A percentile compares a stretch with the other conserved stretches of the same genome.
These are phyloP conservation scores for Candida patagonica DNA, from an alignment of 805 yeast species.

Conservation along the genomic window DNA sequence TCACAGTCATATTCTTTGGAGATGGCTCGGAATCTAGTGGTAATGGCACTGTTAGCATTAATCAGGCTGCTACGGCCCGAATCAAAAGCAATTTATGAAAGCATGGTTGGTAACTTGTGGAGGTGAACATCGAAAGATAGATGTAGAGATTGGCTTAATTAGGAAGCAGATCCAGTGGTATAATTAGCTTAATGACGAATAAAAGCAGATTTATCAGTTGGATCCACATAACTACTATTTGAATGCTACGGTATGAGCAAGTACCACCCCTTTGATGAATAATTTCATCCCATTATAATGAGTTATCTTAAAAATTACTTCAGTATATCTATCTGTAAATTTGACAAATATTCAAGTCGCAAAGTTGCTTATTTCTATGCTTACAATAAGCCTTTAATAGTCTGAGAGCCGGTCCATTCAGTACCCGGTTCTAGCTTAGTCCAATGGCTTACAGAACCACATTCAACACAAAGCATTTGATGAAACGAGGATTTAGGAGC, in stretches of 20 bases:
- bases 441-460: slow-evolving; percentile 76
- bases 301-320: too few relatives aligned
- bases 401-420: slow-evolving; percentile 7
- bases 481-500: slow-evolving; percentile 76
- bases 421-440: slow-evolving; percentile 57
- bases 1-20: slow-evolving; percentile 91
- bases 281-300: too few relatives aligned
- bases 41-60: slow-evolving; percentile 24
- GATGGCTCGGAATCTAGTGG: slow-evolving; percentile 22
- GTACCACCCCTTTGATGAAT: too few relatives aligned
- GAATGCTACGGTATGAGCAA: too few relatives aligned
- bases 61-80: slow-evolving; percentile 22
- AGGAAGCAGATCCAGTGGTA: neutral
- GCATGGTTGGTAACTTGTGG: neutral
- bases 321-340: too few relatives aligned
- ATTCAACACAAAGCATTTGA: slow-evolving; percentile 90
- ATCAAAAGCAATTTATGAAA: slow-evolving; percentile 1
- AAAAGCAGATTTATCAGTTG: too few relatives aligned
- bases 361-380: neutral
- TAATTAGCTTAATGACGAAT: neutral
- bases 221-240: too few relatives aligned
- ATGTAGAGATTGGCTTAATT: neutral
- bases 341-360: neutral
- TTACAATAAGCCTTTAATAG: slow-evolving; percentile 4
- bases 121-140: slow-evolving; percentile 17